phyloP scores from a whole-genome alignment of 345 rosid genomes.

The Isatis tinctoria region DNA sequence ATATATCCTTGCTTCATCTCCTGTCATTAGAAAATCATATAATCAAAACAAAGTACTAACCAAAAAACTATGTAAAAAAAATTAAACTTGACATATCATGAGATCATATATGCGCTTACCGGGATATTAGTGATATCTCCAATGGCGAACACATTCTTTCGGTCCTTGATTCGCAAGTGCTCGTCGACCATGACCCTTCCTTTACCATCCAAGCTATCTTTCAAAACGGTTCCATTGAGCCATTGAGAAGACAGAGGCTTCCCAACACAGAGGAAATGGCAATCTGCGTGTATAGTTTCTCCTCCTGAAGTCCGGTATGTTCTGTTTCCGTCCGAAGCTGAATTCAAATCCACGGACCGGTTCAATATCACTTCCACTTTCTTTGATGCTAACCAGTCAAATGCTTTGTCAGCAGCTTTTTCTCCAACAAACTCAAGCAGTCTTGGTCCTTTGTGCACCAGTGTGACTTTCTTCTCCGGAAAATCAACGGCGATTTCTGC shows the following conservation, averaged over 20 bases:
- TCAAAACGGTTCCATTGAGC: conserved; percentile 55
- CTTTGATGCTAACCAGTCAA: conserved; percentile 66
- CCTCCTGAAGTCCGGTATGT: conserved; percentile 55
- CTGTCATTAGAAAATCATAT: conserved; percentile 31
- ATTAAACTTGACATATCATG: neutral
- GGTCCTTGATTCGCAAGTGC: conserved; percentile 51
- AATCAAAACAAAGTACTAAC: neutral
- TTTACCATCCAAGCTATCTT: conserved; percentile 45
- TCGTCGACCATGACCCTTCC: conserved; percentile 81
- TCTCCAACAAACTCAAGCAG: conserved; percentile 72
- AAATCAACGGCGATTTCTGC: conserved; percentile 82
- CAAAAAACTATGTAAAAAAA: neutral
- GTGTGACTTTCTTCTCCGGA: conserved; percentile 68
- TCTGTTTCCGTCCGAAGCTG: conserved; percentile 39
- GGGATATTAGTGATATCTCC: conserved; percentile 73
- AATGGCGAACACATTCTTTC: conserved; percentile 54
- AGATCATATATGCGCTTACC: conserved; percentile 43
- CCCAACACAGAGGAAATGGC: conserved; percentile 69
- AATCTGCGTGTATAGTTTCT: conserved; percentile 62
- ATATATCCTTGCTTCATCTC: conserved; percentile 78
- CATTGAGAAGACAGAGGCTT: conserved; percentile 62
- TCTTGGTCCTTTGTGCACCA: conserved; percentile 78
- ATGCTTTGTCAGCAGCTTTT: conserved; percentile 62
- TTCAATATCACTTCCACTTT: conserved; percentile 67
- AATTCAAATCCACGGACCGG: conserved; percentile 58